Evolutionary conservation across 441 rosid species (phyloP).

Genomic region (Adansonia grandidieri): DNA sequence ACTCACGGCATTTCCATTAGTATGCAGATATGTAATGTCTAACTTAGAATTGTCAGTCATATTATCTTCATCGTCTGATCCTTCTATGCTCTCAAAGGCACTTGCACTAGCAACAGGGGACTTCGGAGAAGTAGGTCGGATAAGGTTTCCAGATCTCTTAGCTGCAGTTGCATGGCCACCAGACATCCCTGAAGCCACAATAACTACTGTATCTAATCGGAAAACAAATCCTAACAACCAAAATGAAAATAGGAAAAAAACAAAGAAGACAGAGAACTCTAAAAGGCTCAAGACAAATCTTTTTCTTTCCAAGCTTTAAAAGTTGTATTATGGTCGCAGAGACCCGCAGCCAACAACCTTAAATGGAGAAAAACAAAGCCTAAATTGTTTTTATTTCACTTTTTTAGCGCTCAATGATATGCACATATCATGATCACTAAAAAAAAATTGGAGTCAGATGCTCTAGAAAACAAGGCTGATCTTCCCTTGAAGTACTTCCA

Average conservation of each 20-base stretch:
- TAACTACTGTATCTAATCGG: background rate
- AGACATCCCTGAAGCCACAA: conserved; percentile 57
- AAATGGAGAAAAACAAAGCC: background rate
- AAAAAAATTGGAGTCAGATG: background rate
- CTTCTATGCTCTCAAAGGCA: conserved; percentile 89
- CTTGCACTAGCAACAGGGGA: conserved; percentile 94
- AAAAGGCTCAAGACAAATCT: background rate
- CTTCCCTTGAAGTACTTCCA: background rate
- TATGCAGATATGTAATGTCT: conserved; percentile 64
- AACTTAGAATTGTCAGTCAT: conserved; percentile 61
- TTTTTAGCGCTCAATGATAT: background rate
- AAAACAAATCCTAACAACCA: conserved; percentile 10
- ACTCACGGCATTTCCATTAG: conserved; percentile 84
- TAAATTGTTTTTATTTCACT: background rate
- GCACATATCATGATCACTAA: background rate
- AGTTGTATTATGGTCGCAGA: background rate
- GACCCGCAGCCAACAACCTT: background rate
- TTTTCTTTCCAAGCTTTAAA: conserved; percentile 2
- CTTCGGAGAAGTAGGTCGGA: conserved; percentile 86
- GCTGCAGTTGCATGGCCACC: conserved; percentile 51
- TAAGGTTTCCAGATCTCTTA: conserved; percentile 67
- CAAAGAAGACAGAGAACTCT: too few species aligned
- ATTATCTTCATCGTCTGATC: conserved; percentile 90
- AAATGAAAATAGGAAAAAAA: background rate
- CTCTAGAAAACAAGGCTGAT: background rate